Base-by-base conservation (phyloP, 2,329 filamentous ascomycete genomes). In the Byssochlamys sp. region DNA sequence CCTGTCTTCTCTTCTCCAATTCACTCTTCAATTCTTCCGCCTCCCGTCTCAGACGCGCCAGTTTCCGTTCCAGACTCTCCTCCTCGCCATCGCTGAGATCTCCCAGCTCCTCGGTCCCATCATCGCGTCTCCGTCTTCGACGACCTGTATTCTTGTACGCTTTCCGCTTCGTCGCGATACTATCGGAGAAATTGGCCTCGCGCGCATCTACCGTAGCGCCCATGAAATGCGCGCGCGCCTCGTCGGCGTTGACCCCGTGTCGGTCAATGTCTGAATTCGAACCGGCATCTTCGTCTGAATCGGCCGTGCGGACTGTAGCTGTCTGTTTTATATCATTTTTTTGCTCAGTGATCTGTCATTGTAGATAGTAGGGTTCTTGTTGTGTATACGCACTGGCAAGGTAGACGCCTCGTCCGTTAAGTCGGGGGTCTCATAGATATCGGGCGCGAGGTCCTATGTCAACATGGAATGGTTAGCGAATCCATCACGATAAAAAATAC, bases 371-470 rank as follows among this genome's bases (percentile, higher is more conserved):
- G n/a, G 14, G n/a, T 45, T 39, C 39, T 52, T n/a, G 55, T n/a
- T 24, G 19, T 27, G 53, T 56, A 58, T 49, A 73, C 83, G 73
- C 77, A 92, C 89, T 57, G 86, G 89, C 58, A 91, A 78, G 53
- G 91, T 96, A 25, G 91, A 95, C 62, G 85, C 88, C 73, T 95
- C 91, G 69, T 96, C 90, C 57, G 88, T 92, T 63, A 96, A 79
- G 57, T 95, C 91, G 63, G 92, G 91, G 14, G 94, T 97, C 75
- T 97, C 92, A 79, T 96, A 97, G 67, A 96, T 90, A 69, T 97
- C 94, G 63, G 91, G 91, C 28, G 91, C 91, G 56, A 87, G 88
- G 75, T 96, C 91, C 89, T 95, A 64, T 55, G 29, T 64, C 24
- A 10, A 52, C 19, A 50, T 14, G 10, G 29, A n/a, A 33, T 48